Evolutionary conservation across 2,329 filamentous ascomycete species (phyloP).

Genomic region (Westerdykella ornata): DNA sequence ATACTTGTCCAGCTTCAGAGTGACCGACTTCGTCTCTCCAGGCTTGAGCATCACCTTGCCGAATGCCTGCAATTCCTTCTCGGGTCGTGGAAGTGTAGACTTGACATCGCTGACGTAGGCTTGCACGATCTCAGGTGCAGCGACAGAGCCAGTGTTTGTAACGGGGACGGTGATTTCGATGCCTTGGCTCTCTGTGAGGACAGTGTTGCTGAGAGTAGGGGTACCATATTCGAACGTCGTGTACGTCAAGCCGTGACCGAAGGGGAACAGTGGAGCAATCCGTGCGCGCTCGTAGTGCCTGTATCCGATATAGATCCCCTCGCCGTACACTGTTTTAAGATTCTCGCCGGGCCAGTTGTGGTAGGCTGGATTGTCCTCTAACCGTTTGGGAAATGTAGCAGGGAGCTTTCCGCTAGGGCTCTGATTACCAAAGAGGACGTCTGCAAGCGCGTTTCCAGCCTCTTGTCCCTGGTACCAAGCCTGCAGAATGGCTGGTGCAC

Average conservation of each 20-base stretch:
- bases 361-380: conserved; percentile 61
- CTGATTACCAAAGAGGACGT: conserved; percentile 65
- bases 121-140: conserved; percentile 61
- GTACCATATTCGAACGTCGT: conserved; percentile 62
- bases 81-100: conserved; percentile 57
- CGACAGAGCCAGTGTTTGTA: conserved; percentile 51
- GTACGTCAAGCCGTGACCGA: conserved; percentile 73
- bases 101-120: conserved; percentile 60
- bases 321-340: conserved; percentile 60
- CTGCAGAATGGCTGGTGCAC: conserved; percentile 61
- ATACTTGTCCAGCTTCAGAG: conserved; percentile 40
- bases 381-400: conserved; percentile 57
- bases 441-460: conserved; percentile 72
- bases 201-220: conserved; percentile 48
- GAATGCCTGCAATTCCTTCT: conserved; percentile 66
- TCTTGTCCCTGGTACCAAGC: conserved; percentile 87
- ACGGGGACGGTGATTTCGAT: conserved; percentile 48
- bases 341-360: conserved; percentile 70
- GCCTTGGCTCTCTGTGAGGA: conserved; percentile 40
- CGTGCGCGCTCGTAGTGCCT: conserved; percentile 60
- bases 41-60: conserved; percentile 40
- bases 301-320: conserved; percentile 68
- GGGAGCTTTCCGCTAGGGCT: conserved; percentile 72
- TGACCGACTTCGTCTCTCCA: conserved; percentile 32
- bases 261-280: conserved; percentile 61